Conservation (phyloP, 257 asterid genomes). For the Anisodus acutangulus region DNA sequence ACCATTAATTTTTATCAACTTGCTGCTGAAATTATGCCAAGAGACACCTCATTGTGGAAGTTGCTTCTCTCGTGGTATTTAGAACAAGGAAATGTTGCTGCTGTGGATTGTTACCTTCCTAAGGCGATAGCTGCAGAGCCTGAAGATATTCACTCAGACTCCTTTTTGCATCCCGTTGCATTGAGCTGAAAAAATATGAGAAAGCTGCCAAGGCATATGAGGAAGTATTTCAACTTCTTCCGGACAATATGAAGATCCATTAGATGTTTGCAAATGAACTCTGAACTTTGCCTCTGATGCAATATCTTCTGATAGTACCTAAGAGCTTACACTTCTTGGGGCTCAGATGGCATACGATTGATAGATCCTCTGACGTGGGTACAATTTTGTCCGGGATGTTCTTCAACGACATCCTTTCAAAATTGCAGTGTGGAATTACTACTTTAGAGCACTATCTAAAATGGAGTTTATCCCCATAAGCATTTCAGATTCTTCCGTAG, state of each 20-base stretch:
- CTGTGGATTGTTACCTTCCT: slow-evolving; percentile 17
- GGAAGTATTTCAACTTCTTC: slow-evolving; percentile 16
- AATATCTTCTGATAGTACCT: background rate
- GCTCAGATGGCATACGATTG: slow-evolving; percentile 21
- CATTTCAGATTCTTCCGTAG: background rate
- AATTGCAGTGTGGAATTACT: slow-evolving; percentile 31
- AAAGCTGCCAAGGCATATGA: slow-evolving; percentile 34
- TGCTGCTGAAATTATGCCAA: slow-evolving; percentile 7
- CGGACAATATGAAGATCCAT: slow-evolving; percentile 21
- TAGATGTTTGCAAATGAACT: slow-evolving; percentile 18
- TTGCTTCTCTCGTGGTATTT: slow-evolving; percentile 23
- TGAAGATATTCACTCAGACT: slow-evolving; percentile 24
- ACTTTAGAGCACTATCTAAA: slow-evolving; percentile 31
- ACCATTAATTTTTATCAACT: slow-evolving; percentile 19
- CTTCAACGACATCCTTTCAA: slow-evolving; percentile 28
- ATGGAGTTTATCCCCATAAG: background rate
- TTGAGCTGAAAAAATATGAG: slow-evolving; percentile 24
- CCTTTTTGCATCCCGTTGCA: slow-evolving; percentile 28
- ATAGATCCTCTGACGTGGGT: slow-evolving; percentile 20
- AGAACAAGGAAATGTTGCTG: slow-evolving; percentile 31
- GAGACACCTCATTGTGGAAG: slow-evolving; percentile 28
- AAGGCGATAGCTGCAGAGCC: slow-evolving; percentile 32
- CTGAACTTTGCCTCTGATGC: slow-evolving; percentile 3
- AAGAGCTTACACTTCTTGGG: slow-evolving; percentile 13
- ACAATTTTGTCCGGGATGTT: slow-evolving; percentile 5